Percentiles rank a stretch among this genome's conserved stretches.
These are phyloP conservation scores for Nakataea oryzae DNA, from an alignment of 2,329 filamentous ascomycete species.

Conservation along the genomic window DNA sequence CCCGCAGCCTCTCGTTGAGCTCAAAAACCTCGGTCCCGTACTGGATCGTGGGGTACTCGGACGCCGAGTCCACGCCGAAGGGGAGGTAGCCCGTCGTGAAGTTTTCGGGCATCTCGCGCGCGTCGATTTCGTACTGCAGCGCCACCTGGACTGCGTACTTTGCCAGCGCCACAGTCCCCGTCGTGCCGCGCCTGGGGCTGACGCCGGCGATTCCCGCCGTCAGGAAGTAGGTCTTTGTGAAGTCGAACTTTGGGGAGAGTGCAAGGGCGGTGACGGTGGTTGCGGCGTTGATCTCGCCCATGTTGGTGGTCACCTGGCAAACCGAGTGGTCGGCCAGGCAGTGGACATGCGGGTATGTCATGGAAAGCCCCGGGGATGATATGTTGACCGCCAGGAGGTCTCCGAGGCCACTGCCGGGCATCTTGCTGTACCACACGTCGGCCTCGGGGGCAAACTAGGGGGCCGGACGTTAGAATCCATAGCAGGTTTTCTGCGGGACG, in stretches of 20 bases:
- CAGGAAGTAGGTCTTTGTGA: conserved; percentile 60
- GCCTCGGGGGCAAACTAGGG: conserved; percentile 51
- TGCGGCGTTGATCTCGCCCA: conserved; percentile 60
- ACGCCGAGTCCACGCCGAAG: conserved; percentile 43
- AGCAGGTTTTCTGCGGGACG: too few species aligned
- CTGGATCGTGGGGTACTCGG: conserved; percentile 44
- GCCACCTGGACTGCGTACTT: conserved; percentile 64
- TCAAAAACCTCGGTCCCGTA: conserved; percentile 66
- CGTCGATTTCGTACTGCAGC: conserved; percentile 66
- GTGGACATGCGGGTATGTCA: conserved; percentile 52
- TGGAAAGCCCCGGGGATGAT: conserved; percentile 51
- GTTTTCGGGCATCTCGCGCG: conserved; percentile 54
- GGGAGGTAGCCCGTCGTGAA: conserved; percentile 61
- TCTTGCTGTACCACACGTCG: conserved; percentile 47
- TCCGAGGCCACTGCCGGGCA: conserved; percentile 32
- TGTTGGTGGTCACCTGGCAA: conserved; percentile 62
- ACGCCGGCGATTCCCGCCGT: conserved; percentile 65
- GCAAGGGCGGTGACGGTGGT: conserved; percentile 52
- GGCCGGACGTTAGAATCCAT: too few species aligned
- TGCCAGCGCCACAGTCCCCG: conserved; percentile 56
- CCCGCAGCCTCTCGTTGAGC: conserved; percentile 47
- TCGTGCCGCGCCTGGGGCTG: conserved; percentile 56
- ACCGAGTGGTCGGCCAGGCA: conserved; percentile 51
- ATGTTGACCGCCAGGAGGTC: conserved; percentile 47
- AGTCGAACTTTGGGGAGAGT: conserved; percentile 52